phyloP scores from a whole-genome alignment of 306 rosid genomes.

The Cyamopsis tetragonoloba region DNA sequence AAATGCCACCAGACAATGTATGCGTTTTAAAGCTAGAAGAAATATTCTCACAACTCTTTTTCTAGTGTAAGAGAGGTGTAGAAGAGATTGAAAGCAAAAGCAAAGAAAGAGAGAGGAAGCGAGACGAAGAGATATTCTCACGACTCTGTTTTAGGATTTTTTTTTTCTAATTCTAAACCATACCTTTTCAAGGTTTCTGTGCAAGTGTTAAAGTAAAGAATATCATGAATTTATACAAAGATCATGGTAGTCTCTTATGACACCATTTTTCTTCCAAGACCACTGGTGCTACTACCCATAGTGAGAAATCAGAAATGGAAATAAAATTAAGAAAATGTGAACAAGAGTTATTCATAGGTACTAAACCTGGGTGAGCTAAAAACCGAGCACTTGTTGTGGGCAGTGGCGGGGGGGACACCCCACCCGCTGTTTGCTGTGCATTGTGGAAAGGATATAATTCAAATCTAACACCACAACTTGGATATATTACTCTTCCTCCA shows the following conservation, averaged over 20 bases:
- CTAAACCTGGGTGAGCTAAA: slow-evolving; percentile 26
- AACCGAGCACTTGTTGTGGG: background rate
- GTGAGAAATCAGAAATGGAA: background rate
- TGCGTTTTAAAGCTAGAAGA: too few species aligned
- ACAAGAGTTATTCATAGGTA: background rate
- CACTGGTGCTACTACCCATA: background rate
- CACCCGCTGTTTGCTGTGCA: background rate
- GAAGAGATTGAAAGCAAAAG: too few species aligned
- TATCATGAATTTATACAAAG: too few species aligned
- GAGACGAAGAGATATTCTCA: too few species aligned
- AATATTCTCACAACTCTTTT: too few species aligned
- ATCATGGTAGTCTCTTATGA: background rate
- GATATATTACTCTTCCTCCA: slow-evolving; percentile 18
- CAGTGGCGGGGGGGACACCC: background rate
- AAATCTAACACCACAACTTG: slow-evolving; percentile 22
- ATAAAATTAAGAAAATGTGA: background rate
- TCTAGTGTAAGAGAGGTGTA: too few species aligned
- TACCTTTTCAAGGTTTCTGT: too few species aligned
- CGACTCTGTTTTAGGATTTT: too few species aligned
- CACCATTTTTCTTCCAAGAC: background rate
- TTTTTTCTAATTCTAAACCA: too few species aligned
- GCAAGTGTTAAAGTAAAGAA: too few species aligned
- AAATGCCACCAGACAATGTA: too few species aligned
- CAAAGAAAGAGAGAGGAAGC: too few species aligned
- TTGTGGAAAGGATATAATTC: slow-evolving; percentile 21